Percentiles rank a stretch among this genome's conserved stretches.
Evolutionary conservation across 2,329 filamentous ascomycete species (phyloP).

Genomic region (Colletotrichum sp.): DNA sequence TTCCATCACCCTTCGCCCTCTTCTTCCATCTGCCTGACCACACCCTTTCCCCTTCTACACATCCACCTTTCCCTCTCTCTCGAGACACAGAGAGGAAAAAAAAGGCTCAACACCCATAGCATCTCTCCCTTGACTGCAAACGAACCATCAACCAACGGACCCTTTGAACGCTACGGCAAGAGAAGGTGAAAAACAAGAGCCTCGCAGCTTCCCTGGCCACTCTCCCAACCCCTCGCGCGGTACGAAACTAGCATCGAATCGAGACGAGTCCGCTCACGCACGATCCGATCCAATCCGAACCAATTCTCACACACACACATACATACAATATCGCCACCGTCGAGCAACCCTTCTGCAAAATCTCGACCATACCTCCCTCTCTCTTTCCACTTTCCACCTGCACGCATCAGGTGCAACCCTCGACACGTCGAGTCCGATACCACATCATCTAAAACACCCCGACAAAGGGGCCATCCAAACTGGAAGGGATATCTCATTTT

Average conservation of each 20-base stretch:
- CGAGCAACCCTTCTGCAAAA: background rate
- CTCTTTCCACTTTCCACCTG: background rate
- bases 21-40: background rate
- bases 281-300: slow-evolving; percentile 10
- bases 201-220: background rate
- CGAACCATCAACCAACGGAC: background rate
- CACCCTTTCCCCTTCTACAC: background rate
- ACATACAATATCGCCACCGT: slow-evolving; percentile 18
- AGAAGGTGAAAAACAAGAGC: background rate
- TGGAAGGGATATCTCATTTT: slow-evolving; percentile 11
- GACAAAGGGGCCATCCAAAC: slow-evolving; percentile 16
- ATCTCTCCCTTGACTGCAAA: background rate
- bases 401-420: background rate
- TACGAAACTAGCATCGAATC: slow-evolving; percentile 21
- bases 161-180: background rate
- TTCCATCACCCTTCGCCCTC: slow-evolving; percentile 4
- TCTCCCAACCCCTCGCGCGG: slow-evolving; percentile 10
- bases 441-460: background rate
- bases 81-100: background rate
- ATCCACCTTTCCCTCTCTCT: background rate
- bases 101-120: background rate
- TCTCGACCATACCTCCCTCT: background rate
- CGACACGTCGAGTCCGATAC: slow-evolving; percentile 9
- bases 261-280: slow-evolving; percentile 22
- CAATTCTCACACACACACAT: slow-evolving; percentile 9